A percentile compares a stretch with the other conserved stretches of the same genome.
Evolutionary conservation across 441 rosid species (phyloP).

Genomic region (Manihot esculenta): DNA sequence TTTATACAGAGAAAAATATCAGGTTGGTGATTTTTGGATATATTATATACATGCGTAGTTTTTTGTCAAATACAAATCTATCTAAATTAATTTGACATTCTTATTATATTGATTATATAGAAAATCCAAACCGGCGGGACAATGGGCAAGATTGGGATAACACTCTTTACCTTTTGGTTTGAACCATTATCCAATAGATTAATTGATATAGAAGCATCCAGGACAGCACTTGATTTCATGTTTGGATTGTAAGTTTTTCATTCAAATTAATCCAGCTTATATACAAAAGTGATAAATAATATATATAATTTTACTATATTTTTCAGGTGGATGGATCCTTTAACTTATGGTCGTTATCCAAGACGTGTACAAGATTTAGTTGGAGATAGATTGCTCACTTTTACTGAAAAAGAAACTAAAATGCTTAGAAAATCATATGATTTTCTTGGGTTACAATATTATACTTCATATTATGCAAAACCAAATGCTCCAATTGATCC

Average conservation of each 20-base stretch:
- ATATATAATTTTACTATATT: too few species aligned
- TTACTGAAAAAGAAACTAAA: neutral
- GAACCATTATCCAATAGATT: neutral
- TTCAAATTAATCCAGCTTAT: neutral
- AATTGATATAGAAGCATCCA: neutral
- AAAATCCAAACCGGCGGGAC: neutral
- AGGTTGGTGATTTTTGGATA: neutral
- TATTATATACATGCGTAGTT: neutral
- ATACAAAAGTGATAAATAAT: too few species aligned
- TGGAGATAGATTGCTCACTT: neutral
- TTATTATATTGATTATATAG: neutral
- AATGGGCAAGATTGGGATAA: neutral
- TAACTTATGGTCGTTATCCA: slow-evolving; percentile 4
- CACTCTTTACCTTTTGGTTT: neutral
- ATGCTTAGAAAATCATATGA: neutral
- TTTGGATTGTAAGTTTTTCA: neutral
- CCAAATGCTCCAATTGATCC: neutral
- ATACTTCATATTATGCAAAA: neutral
- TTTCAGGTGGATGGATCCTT: slow-evolving; percentile 8
- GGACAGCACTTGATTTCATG: too few species aligned
- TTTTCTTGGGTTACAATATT: neutral
- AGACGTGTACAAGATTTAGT: neutral
- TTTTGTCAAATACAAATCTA: neutral
- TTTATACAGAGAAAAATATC: neutral
- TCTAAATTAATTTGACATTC: neutral